These are phyloP conservation scores for Schwanniomyces pseudopolymorphus DNA, from an alignment of 805 yeast genomes.

Conservation along the genomic window DNA sequence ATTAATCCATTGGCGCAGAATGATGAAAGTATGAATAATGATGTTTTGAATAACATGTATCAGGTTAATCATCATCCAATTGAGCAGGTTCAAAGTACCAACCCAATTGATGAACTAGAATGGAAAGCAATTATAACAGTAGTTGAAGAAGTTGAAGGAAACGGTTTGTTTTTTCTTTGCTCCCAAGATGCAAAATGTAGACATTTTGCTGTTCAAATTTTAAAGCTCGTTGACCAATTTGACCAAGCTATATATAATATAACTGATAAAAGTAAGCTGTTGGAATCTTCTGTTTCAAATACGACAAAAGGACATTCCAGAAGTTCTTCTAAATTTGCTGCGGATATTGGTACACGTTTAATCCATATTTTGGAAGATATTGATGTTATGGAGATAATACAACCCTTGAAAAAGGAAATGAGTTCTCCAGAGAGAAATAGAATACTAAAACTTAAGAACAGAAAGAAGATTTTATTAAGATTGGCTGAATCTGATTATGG, in stretches of 20 bases:
- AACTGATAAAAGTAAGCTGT: conserved; percentile 23
- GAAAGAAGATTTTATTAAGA: conserved; percentile 66
- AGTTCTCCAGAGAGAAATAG: conserved; percentile 80
- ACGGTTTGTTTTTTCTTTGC: conserved; percentile 87
- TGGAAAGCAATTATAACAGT: conserved; percentile 78
- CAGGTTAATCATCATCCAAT: conserved; percentile 40
- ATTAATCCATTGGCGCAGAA: conserved; percentile 29
- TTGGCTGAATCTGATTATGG: conserved; percentile 92
- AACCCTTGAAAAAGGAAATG: conserved; percentile 47
- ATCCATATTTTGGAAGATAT: conserved; percentile 73
- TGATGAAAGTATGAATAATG: conserved; percentile 36
- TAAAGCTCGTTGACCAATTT: conserved; percentile 79
- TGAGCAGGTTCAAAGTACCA: conserved; percentile 12
- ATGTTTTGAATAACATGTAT: conserved; percentile 40
- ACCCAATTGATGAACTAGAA: conserved; percentile 61
- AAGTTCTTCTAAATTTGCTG: conserved; percentile 68
- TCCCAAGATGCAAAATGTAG: conserved; percentile 81
- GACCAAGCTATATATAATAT: conserved; percentile 74
- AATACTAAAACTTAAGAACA: conserved; percentile 59
- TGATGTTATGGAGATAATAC: conserved; percentile 62
- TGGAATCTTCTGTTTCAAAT: conserved; percentile 5
- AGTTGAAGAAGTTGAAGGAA: conserved; percentile 94
- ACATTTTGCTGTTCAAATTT: conserved; percentile 69
- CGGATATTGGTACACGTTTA: conserved; percentile 72
- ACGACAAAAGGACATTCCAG: conserved; percentile 46